phyloP scores from a whole-genome alignment of 805 yeast species.

The Candida insectalens region DNA sequence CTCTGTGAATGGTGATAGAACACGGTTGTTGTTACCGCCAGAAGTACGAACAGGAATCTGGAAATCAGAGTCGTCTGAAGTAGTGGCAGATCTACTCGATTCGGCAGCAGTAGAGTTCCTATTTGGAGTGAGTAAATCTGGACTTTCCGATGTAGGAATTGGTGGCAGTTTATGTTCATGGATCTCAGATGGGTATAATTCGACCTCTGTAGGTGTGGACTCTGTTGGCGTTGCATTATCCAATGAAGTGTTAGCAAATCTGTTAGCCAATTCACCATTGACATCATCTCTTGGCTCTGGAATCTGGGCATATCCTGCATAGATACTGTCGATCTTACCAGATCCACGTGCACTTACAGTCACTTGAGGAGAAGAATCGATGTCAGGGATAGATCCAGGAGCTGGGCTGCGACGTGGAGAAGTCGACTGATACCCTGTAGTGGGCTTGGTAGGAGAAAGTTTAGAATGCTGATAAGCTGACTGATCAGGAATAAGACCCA shows the following conservation, averaged over 20 bases:
- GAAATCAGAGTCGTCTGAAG: conserved; percentile 1
- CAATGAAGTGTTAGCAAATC: conserved; percentile 5
- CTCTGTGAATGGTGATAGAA: conserved; percentile 26
- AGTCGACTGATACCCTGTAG: not conserved
- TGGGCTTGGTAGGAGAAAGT: not conserved
- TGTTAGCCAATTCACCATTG: conserved; percentile 4
- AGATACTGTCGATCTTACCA: conserved; percentile 19
- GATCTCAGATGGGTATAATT: conserved; percentile 12
- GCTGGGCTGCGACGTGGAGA: not conserved
- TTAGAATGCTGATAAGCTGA: no score
- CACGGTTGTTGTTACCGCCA: conserved; percentile 9
- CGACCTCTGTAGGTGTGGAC: conserved; percentile 4
- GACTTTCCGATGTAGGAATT: conserved; percentile 11
- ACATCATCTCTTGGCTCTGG: conserved; percentile 8
- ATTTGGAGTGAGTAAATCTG: no score
- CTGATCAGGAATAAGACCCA: no score
- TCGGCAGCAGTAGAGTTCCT: no score
- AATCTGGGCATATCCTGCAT: conserved; percentile 24
- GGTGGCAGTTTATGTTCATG: no score
- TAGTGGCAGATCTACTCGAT: conserved; percentile 3
- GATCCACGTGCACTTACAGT: not conserved
- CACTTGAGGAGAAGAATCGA: not conserved
- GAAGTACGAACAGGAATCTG: conserved; percentile 4
- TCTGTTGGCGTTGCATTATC: conserved; percentile 4
- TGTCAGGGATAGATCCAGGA: not conserved